phyloP scores from a whole-genome alignment of 768 basidiomycete species.

The Lyophyllum shimeji region DNA sequence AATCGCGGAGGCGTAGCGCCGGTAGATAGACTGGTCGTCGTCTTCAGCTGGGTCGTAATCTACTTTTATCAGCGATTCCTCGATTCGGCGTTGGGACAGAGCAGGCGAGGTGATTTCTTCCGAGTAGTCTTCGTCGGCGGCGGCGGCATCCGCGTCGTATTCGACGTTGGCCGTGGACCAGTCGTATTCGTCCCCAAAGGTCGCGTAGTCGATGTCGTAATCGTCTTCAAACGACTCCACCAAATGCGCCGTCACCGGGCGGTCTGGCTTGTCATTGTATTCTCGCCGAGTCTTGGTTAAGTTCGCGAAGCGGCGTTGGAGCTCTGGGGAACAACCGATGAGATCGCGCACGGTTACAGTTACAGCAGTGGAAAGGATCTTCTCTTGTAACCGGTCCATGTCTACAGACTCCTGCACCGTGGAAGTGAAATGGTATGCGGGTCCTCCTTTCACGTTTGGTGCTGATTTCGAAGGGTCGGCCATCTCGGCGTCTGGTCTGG shows the following conservation, averaged over 20 bases:
- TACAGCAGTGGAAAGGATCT: constrained; percentile 2
- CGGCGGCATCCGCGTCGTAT: too few species aligned
- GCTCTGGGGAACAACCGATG: constrained; percentile 4
- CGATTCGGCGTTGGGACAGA: neutral
- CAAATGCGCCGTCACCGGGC: neutral
- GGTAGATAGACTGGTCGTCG: neutral
- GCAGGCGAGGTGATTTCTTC: neutral
- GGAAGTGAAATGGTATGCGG: constrained; percentile 4
- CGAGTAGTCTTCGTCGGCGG: neutral
- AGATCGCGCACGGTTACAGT: constrained; percentile 2
- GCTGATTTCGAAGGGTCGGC: too few species aligned
- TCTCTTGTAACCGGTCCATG: neutral
- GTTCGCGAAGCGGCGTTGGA: constrained; percentile 3
- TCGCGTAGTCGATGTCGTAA: neutral
- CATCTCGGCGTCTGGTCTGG: neutral
- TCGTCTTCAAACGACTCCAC: neutral
- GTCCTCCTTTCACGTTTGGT: neutral
- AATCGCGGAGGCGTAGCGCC: constrained; percentile 9
- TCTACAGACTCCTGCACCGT: constrained; percentile 1
- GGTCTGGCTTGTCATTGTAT: constrained; percentile 1
- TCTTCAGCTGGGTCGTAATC: neutral
- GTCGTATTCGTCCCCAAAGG: too few species aligned
- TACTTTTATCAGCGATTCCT: neutral
- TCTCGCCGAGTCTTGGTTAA: constrained; percentile 3
- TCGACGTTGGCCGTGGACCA: neutral